Conservation (phyloP, 129 eudicot species). For the Pulicaria dysenterica region DNA sequence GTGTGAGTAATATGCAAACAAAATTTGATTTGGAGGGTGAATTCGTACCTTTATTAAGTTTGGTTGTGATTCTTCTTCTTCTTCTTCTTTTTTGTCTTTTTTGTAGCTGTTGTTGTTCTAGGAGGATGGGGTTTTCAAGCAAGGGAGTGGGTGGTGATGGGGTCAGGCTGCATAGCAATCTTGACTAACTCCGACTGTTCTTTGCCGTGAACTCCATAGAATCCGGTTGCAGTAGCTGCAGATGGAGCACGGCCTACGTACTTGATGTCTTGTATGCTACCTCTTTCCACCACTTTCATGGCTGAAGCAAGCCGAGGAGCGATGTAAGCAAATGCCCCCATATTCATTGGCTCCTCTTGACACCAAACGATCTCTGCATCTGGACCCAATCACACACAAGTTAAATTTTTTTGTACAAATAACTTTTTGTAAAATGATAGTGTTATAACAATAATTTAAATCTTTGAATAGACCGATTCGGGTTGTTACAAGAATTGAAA, state of each 20-base stretch:
- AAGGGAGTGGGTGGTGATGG: conserved; percentile 20
- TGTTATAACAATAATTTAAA: too few species aligned
- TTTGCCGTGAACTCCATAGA: conserved; percentile 57
- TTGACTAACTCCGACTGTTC: conserved; percentile 82
- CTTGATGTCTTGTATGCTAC: conserved; percentile 65
- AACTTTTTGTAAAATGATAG: too few species aligned
- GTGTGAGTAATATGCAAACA: too few species aligned
- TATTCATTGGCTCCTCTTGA: conserved; percentile 98
- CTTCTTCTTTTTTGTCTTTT: too few species aligned
- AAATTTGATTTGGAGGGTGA: conserved; percentile 51
- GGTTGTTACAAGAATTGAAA: too few species aligned
- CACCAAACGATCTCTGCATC: conserved; percentile 98
- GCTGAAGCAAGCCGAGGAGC: conserved; percentile 76
- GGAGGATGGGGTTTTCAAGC: conserved; percentile 15
- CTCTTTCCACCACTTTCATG: conserved; percentile 70
- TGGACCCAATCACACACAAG: conserved; percentile 26
- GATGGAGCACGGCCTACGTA: conserved; percentile 91
- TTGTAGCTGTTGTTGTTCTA: too few species aligned
- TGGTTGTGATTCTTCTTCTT: background rate
- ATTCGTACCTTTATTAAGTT: conserved; percentile 34
- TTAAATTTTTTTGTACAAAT: too few species aligned
- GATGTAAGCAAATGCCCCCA: conserved; percentile 82
- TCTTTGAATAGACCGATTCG: too few species aligned
- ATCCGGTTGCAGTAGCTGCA: conserved; percentile 97
- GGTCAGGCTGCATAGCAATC: conserved; percentile 50